Base-by-base conservation (phyloP, 179 eudicot species). In the Beta macrorhiza region DNA sequence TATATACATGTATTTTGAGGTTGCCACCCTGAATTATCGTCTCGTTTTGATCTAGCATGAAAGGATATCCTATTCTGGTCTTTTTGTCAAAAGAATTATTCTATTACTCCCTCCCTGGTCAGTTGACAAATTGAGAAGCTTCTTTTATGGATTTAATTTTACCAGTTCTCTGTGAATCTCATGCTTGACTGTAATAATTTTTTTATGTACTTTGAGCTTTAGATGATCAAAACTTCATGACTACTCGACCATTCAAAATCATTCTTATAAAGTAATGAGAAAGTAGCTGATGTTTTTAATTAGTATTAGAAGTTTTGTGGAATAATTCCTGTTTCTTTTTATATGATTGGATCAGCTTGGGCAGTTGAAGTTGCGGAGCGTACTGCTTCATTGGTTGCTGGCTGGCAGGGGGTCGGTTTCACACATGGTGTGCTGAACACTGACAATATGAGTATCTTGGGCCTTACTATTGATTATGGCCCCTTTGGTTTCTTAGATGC, bases 351-450 rank as follows among this genome's bases (percentile, higher is more conserved):
- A 75, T 83, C 91, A 97, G 99, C 99, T 80, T 97, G 99, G 99
- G 97, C 92, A 16, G 99, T 95, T 80, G 99, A 95, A 87, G 93
- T 97, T 87, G 98, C 97, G 80, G 99, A 97, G 86, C 97, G 91
- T 79, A 97, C 99, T 80, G 99, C 99, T 81, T 91, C 97, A 86
- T 86, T 95, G 90, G 79, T 97, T 83, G 97, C 98, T 45, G 80
- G 92, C 56, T 97, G 99, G 99, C 99, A 97, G 89, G 99, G 99
- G 73, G 99, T 97, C 80, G 99, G 99, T 63, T 97, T 97, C 88
- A 97, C 99, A n/a, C 99, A 97, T 84, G 99, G 99, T 45, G 99
- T 97, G 87, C 85, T 97, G 83, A 97, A 97, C 87, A 97, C 99
- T 0, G 99, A 97, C 87, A 97, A 97, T 85, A 97, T 97, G 99